Percentiles rank a stretch among this genome's conserved stretches.
phyloP scores from a whole-genome alignment of 768 basidiomycete species.

The Glaciozyma martinii region DNA sequence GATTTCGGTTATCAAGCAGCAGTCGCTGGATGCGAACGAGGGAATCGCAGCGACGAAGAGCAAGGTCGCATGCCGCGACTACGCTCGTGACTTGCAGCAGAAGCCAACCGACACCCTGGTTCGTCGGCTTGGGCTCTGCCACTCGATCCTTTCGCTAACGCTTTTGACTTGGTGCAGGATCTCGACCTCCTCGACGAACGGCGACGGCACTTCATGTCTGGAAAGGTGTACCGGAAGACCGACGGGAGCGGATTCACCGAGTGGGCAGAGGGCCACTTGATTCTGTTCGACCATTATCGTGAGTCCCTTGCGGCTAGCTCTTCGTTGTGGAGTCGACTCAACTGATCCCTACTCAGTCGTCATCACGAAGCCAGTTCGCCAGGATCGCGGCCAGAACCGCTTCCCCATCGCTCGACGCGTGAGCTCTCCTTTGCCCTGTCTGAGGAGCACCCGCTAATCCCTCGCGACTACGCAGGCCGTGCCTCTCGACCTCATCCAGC shows the following conservation, averaged over 20 bases:
- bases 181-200: slow-evolving; percentile 81
- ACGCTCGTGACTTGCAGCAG: slow-evolving; percentile 67
- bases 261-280: slow-evolving; percentile 80
- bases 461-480: slow-evolving; percentile 55
- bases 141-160: not conserved
- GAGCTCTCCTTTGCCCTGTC: slow-evolving; percentile 32
- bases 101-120: slow-evolving; percentile 66
- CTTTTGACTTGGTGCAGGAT: slow-evolving; percentile 46
- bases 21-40: slow-evolving; percentile 44
- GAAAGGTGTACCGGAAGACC: slow-evolving; percentile 74
- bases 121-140: slow-evolving; percentile 28
- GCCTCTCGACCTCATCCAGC: slow-evolving; percentile 77
- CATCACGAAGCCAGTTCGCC: slow-evolving; percentile 61
- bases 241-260: slow-evolving; percentile 71
- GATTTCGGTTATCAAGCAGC: slow-evolving; percentile 70
- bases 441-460: not conserved
- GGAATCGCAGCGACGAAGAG: slow-evolving; percentile 75
- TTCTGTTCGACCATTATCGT: slow-evolving; percentile 87
- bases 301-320: not conserved
- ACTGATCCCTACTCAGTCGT: slow-evolving; percentile 45
- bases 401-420: slow-evolving; percentile 75
- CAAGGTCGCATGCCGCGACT: slow-evolving; percentile 83
- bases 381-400: slow-evolving; percentile 62
- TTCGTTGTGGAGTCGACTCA: not conserved
- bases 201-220: slow-evolving; percentile 71